phyloP scores from a whole-genome alignment of 805 yeast genomes.

The Starmerella etchellsii region DNA sequence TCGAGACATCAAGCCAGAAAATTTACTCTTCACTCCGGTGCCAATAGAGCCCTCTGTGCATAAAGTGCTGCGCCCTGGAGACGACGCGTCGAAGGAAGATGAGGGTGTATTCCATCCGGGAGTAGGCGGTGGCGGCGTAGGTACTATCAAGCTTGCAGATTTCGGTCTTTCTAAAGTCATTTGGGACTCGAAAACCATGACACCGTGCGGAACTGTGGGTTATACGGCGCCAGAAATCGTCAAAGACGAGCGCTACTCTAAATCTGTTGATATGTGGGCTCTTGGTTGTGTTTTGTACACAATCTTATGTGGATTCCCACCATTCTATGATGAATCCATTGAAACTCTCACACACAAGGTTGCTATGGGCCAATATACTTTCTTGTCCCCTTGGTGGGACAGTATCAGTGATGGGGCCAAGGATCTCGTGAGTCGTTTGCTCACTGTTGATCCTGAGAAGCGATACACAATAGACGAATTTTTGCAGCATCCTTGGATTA shows the following conservation, averaged over 20 bases:
- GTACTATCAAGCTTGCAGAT: slow-evolving; percentile 81
- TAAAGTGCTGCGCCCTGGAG: slow-evolving; percentile 28
- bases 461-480: slow-evolving; percentile 64
- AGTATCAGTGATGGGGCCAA: slow-evolving; percentile 60
- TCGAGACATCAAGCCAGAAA: slow-evolving; percentile 74
- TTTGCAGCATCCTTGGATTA: slow-evolving; percentile 66
- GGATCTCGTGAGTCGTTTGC: slow-evolving; percentile 48
- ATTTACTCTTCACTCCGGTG: slow-evolving; percentile 49
- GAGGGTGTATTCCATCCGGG: slow-evolving; percentile 77
- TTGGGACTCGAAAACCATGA: slow-evolving; percentile 77
- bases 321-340: slow-evolving; percentile 77
- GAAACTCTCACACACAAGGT: slow-evolving; percentile 65
- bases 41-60: slow-evolving; percentile 31
- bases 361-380: slow-evolving; percentile 65
- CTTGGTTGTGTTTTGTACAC: slow-evolving; percentile 93
- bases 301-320: slow-evolving; percentile 91
- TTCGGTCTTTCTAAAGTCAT: slow-evolving; percentile 89
- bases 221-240: slow-evolving; percentile 98
- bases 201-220: slow-evolving; percentile 98
- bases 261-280: slow-evolving; percentile 98
- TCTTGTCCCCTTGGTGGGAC: slow-evolving; percentile 82
- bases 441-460: slow-evolving; percentile 57
- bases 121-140: slow-evolving; percentile 88
- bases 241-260: slow-evolving; percentile 80
- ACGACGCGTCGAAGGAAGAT: slow-evolving; percentile 45